Percentiles rank a stretch among this genome's conserved stretches.
phyloP scores from a whole-genome alignment of 2,329 filamentous ascomycete genomes.

The Fonsecaea multimorphosa region DNA sequence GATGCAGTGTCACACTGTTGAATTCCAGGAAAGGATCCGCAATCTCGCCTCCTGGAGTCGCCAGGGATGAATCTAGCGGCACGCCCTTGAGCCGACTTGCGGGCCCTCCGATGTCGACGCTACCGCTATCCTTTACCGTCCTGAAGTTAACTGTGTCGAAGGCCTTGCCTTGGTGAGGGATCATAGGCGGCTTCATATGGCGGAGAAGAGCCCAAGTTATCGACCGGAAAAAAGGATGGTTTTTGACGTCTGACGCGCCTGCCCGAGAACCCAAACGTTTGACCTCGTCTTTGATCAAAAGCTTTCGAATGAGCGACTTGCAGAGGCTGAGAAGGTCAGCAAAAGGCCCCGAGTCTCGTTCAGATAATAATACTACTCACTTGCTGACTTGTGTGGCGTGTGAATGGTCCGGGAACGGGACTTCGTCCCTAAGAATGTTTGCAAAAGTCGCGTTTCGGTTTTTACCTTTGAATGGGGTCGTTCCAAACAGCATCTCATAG shows the following conservation, averaged over 20 bases:
- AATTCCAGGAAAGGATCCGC: constrained; percentile 97
- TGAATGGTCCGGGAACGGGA: constrained; percentile 89
- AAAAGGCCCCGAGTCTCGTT: background rate
- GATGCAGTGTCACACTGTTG: constrained; percentile 96
- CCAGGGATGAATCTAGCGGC: constrained; percentile 81
- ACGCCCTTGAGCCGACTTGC: constrained; percentile 71
- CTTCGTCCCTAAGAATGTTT: constrained; percentile 94
- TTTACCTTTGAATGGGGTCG: constrained; percentile 98
- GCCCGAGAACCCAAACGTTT: constrained; percentile 90
- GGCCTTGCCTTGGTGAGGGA: constrained; percentile 86
- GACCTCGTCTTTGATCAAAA: constrained; percentile 97
- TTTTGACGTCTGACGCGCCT: constrained; percentile 95
- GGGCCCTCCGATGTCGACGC: constrained; percentile 70
- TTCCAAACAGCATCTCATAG: constrained; percentile 98
- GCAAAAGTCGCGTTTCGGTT: constrained; percentile 98
- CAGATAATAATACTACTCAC: constrained; percentile 61
- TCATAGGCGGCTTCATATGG: constrained; percentile 97
- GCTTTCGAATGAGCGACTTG: constrained; percentile 94
- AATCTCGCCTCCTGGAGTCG: constrained; percentile 81
- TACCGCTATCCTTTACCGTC: constrained; percentile 96
- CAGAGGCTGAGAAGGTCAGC: constrained; percentile 71
- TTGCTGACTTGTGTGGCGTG: constrained; percentile 86
- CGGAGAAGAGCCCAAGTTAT: constrained; percentile 97
- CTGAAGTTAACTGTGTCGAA: constrained; percentile 97
- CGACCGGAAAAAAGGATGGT: constrained; percentile 91